Evolutionary conservation across 2,329 filamentous ascomycete species (phyloP).

Genomic region (Macrophomina phaseolina): DNA sequence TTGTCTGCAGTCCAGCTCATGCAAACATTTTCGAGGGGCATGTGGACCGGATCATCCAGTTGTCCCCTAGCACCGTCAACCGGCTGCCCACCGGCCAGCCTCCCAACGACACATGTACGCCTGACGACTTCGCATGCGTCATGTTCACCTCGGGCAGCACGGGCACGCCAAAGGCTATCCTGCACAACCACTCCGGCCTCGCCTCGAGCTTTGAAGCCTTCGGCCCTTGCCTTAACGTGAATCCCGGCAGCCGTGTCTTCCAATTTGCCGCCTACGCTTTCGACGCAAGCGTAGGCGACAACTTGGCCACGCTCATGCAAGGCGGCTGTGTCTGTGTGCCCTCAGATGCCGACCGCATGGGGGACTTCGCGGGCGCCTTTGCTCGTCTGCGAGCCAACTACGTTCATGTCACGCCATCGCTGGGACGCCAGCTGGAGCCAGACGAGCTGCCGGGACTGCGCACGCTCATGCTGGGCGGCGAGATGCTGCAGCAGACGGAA

Average conservation of each 20-base stretch:
- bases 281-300: slow-evolving; percentile 43
- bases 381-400: slow-evolving; percentile 30
- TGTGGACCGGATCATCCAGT: slow-evolving; percentile 34
- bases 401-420: slow-evolving; percentile 64
- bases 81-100: slow-evolving; percentile 36
- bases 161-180: slow-evolving; percentile 77
- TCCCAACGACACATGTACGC: slow-evolving; percentile 46
- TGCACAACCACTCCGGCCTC: slow-evolving; percentile 66
- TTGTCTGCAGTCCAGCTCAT: slow-evolving; percentile 50
- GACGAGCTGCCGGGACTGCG: slow-evolving; percentile 61
- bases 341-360: slow-evolving; percentile 42
- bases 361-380: slow-evolving; percentile 43
- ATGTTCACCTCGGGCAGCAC: slow-evolving; percentile 87
- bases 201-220: slow-evolving; percentile 40
- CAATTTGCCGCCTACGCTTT: slow-evolving; percentile 34
- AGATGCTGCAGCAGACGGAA: slow-evolving; percentile 38
- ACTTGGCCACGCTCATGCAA: slow-evolving; percentile 38
- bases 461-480: slow-evolving; percentile 40
- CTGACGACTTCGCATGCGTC: slow-evolving; percentile 70
- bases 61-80: background rate
- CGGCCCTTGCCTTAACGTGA: background rate
- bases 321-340: slow-evolving; percentile 45
- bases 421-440: slow-evolving; percentile 76
- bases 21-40: slow-evolving; percentile 32
- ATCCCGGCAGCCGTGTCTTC: slow-evolving; percentile 42